Conservation (phyloP, 441 rosid genomes). For the Gossypium davidsonii region DNA sequence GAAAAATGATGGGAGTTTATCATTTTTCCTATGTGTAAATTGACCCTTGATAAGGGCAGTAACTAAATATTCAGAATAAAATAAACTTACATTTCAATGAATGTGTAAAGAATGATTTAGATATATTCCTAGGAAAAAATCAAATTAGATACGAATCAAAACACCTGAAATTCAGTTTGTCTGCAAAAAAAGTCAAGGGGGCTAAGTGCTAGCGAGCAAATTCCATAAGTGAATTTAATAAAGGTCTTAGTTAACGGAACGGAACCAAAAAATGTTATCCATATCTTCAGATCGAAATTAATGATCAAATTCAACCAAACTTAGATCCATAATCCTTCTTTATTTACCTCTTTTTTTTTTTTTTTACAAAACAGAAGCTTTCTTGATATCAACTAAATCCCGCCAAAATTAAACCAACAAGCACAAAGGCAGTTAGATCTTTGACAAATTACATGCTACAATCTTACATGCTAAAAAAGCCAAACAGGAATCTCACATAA, state of each 20-base stretch:
- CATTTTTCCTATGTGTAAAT: constrained; percentile 20
- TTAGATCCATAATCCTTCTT: constrained; percentile 31
- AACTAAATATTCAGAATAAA: constrained; percentile 15
- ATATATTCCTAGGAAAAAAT: constrained; percentile 29
- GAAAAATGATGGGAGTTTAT: constrained; percentile 15
- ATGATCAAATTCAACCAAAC: constrained; percentile 25
- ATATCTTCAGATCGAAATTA: constrained; percentile 30
- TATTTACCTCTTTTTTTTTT: constrained; percentile 13
- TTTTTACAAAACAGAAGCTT: constrained; percentile 12
- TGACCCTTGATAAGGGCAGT: constrained; percentile 20
- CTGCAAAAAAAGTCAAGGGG: constrained; percentile 13
- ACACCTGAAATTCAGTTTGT: constrained; percentile 21
- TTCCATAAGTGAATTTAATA: constrained; percentile 23
- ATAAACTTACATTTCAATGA: constrained; percentile 31
- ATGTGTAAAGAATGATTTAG: constrained; percentile 30
- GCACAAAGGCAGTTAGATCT: constrained; percentile 13
- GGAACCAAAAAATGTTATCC: constrained; percentile 33
- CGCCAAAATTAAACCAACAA: constrained; percentile 31
- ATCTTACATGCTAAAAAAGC: constrained; percentile 19
- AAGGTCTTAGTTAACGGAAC: constrained; percentile 28
- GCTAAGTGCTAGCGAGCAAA: constrained; percentile 26
- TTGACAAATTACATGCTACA: constrained; percentile 36
- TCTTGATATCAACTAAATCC: constrained; percentile 28
- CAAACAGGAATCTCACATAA: constrained; percentile 14
- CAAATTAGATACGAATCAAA: constrained; percentile 27